Percentiles rank a stretch among this genome's conserved stretches.
Conservation (phyloP, 129 eudicot species). For the Chrysanthemum lavandulifolium region DNA sequence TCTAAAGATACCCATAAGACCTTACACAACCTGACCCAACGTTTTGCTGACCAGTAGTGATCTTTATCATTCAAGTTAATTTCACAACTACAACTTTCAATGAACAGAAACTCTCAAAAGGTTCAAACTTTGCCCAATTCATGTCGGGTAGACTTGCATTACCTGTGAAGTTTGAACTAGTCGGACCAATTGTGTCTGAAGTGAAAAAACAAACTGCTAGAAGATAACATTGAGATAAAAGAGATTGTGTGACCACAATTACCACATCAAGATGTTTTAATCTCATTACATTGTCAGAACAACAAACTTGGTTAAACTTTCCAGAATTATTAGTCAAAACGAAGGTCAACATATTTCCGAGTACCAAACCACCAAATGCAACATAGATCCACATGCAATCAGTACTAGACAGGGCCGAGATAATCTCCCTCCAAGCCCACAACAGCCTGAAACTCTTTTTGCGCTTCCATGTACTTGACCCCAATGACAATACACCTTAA, state of each 20-base stretch:
- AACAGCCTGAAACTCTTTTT: constrained; percentile 61
- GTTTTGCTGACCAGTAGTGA: too few species aligned
- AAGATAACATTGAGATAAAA: neutral
- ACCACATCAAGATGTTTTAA: neutral
- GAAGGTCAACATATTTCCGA: neutral
- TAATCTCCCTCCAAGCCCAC: constrained; percentile 63
- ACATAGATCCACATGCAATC: neutral
- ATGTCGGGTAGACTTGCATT: neutral
- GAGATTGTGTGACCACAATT: neutral
- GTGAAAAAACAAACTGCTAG: neutral
- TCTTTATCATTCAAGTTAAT: too few species aligned
- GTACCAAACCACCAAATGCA: neutral
- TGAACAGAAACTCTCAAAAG: neutral
- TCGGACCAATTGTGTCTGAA: neutral
- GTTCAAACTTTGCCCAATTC: neutral
- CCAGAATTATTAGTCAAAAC: neutral
- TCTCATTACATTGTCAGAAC: too few species aligned
- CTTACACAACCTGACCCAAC: too few species aligned
- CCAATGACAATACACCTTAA: constrained; percentile 52
- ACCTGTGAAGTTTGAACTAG: neutral
- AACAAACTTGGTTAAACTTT: neutral
- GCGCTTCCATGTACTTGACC: constrained; percentile 60
- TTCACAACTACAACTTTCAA: too few species aligned
- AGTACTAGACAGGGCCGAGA: constrained; percentile 59
- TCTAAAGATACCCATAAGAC: neutral